phyloP scores from a whole-genome alignment of 2,329 filamentous ascomycete species.

The Penicillium sp. region DNA sequence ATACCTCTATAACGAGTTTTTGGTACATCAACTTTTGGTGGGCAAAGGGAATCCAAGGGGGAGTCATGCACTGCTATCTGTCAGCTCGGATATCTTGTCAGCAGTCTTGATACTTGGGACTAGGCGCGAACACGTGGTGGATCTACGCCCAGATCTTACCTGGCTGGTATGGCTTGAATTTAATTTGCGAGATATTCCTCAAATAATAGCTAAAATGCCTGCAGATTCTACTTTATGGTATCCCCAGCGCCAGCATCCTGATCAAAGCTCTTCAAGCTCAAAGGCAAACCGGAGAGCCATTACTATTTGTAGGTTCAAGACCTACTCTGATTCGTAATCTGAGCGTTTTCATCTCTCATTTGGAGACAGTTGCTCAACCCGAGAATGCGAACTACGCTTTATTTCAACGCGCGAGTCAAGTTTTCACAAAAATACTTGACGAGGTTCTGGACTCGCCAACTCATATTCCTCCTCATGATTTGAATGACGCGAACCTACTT shows the following conservation, averaged over 20 bases:
- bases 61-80: conserved; percentile 21
- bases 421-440: conserved; percentile 31
- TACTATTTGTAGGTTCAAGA: conserved; percentile 38
- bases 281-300: conserved; percentile 27
- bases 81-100: conserved; percentile 29
- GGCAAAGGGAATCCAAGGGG: conserved; percentile 26
- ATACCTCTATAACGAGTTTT: conserved; percentile 34
- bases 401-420: conserved; percentile 23
- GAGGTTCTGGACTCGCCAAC: conserved; percentile 28
- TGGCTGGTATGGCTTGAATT: conserved; percentile 19
- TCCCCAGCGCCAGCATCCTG: conserved; percentile 31
- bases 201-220: neutral
- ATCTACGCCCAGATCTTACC: conserved; percentile 28
- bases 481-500: neutral
- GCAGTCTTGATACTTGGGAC: conserved; percentile 26
- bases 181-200: neutral
- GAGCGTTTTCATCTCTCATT: conserved; percentile 44
- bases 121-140: conserved; percentile 27
- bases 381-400: conserved; percentile 35
- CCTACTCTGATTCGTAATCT: conserved; percentile 44
- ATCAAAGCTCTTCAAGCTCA: conserved; percentile 31
- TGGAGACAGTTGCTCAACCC: conserved; percentile 40
- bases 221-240: conserved; percentile 31
- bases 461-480: neutral
- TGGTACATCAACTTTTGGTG: conserved; percentile 32